Conservation (phyloP, 2,329 filamentous ascomycete genomes). For the Pseudocercospora crystallina region DNA sequence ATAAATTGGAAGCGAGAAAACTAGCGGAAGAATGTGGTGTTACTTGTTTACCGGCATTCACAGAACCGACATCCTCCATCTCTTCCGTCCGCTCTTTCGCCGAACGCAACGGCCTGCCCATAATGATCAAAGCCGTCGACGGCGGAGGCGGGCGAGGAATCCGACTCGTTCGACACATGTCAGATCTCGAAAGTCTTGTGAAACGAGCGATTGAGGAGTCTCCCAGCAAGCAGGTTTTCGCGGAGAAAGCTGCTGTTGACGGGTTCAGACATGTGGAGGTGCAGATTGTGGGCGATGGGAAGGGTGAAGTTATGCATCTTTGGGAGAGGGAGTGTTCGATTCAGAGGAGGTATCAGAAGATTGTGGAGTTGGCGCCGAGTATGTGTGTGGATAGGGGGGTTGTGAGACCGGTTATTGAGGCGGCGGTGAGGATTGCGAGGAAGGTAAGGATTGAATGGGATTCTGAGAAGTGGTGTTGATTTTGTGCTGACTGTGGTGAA, state of each 20-base stretch:
- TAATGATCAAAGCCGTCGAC: conserved; percentile 66
- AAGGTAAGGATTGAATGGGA: conserved; percentile 36
- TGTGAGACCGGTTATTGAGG: conserved; percentile 52
- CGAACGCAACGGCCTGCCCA: conserved; percentile 50
- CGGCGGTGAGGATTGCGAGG: conserved; percentile 55
- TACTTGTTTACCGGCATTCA: conserved; percentile 52
- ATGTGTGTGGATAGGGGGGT: conserved; percentile 47
- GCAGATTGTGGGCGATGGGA: conserved; percentile 59
- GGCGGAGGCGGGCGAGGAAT: conserved; percentile 63
- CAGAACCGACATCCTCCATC: conserved; percentile 43
- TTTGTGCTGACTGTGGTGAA: conserved; percentile 23
- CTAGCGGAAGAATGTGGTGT: conserved; percentile 54
- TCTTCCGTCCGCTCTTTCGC: conserved; percentile 59
- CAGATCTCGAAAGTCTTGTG: conserved; percentile 48
- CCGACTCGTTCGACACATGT: conserved; percentile 49
- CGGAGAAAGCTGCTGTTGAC: conserved; percentile 62
- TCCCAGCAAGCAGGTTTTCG: conserved; percentile 58
- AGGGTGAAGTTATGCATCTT: conserved; percentile 53
- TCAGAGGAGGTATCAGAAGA: conserved; percentile 61
- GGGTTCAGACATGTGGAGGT: conserved; percentile 63
- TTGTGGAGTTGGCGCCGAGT: conserved; percentile 61
- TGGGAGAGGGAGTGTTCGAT: conserved; percentile 64
- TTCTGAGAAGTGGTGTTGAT: not conserved
- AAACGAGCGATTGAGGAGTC: conserved; percentile 58
- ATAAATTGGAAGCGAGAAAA: conserved; percentile 55